phyloP scores from a whole-genome alignment of 768 basidiomycete species.

The Russula vinacea region DNA sequence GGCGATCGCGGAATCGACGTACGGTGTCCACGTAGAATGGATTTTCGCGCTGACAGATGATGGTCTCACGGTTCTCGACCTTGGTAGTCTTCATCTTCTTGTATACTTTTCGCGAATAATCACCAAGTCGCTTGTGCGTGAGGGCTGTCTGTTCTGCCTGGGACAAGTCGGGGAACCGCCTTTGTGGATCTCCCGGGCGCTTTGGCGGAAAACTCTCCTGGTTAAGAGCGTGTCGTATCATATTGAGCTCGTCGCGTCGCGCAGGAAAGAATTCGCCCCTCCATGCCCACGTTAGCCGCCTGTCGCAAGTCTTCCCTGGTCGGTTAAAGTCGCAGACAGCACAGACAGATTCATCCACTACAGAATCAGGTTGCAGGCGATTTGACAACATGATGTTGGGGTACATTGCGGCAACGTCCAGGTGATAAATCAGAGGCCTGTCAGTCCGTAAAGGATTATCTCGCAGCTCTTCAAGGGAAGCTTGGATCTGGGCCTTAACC shows the following conservation, averaged over 20 bases:
- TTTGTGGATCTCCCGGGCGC: constrained; percentile 63
- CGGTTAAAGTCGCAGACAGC: constrained; percentile 98
- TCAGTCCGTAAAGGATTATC: constrained; percentile 87
- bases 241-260: constrained; percentile 95
- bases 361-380: constrained; percentile 95
- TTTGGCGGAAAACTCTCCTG: constrained; percentile 90
- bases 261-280: constrained; percentile 98
- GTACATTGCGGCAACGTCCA: constrained; percentile 99
- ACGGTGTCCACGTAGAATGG: constrained; percentile 99
- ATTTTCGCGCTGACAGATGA: constrained; percentile 96
- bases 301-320: constrained; percentile 91
- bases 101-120: constrained; percentile 98
- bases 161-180: constrained; percentile 81
- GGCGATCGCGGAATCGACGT: constrained; percentile 91
- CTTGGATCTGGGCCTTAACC: constrained; percentile 74
- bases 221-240: constrained; percentile 96
- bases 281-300: constrained; percentile 97
- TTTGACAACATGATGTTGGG: constrained; percentile 99
- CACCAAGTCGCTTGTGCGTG: constrained; percentile 93
- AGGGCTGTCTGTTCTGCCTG: constrained; percentile 86
- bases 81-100: constrained; percentile 98
- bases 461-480: constrained; percentile 81
- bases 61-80: constrained; percentile 88
- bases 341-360: constrained; percentile 93
- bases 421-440: constrained; percentile 94